Conservation (phyloP, 1,284 basidiomycete genomes). For the Kalmanozyma brasiliensis region DNA sequence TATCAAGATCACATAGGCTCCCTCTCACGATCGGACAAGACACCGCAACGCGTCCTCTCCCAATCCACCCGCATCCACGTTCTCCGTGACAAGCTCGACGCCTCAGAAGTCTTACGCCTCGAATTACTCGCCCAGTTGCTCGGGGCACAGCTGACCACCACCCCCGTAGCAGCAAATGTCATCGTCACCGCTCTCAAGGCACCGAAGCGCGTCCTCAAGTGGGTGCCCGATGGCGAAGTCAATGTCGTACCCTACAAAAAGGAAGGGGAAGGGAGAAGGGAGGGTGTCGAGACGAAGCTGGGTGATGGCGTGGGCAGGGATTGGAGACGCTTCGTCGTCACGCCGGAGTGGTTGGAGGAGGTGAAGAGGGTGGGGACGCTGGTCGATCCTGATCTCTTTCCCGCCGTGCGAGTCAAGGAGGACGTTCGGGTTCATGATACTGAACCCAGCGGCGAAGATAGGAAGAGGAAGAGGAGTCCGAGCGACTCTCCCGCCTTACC, state of each 20-base stretch:
- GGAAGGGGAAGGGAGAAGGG: background rate
- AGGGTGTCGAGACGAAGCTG: slow-evolving; percentile 9
- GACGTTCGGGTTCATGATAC: background rate
- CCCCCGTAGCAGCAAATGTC: slow-evolving; percentile 24
- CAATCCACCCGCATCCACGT: slow-evolving; percentile 42
- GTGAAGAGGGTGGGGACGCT: slow-evolving; percentile 15
- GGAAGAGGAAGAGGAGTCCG: slow-evolving; percentile 21
- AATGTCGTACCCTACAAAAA: slow-evolving; percentile 9
- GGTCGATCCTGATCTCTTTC: slow-evolving; percentile 42
- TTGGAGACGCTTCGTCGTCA: slow-evolving; percentile 44
- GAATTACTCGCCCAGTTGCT: slow-evolving; percentile 23
- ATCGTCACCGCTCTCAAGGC: slow-evolving; percentile 36
- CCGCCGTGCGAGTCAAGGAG: slow-evolving; percentile 17
- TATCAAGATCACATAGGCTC: slow-evolving; percentile 37
- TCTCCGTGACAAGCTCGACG: slow-evolving; percentile 36
- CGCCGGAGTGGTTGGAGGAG: slow-evolving; percentile 27
- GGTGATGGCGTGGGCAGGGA: slow-evolving; percentile 21
- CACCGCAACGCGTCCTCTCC: slow-evolving; percentile 18
- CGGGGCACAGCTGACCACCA: slow-evolving; percentile 35
- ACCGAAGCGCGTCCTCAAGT: slow-evolving; percentile 40
- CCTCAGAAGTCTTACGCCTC: background rate
- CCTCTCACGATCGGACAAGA: slow-evolving; percentile 19
- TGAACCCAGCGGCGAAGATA: no score
- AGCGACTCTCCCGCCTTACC: slow-evolving; percentile 25
- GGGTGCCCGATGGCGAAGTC: slow-evolving; percentile 16